phyloP scores from a whole-genome alignment of 164 flowering plant species.

The Umbilicus rupestris region DNA sequence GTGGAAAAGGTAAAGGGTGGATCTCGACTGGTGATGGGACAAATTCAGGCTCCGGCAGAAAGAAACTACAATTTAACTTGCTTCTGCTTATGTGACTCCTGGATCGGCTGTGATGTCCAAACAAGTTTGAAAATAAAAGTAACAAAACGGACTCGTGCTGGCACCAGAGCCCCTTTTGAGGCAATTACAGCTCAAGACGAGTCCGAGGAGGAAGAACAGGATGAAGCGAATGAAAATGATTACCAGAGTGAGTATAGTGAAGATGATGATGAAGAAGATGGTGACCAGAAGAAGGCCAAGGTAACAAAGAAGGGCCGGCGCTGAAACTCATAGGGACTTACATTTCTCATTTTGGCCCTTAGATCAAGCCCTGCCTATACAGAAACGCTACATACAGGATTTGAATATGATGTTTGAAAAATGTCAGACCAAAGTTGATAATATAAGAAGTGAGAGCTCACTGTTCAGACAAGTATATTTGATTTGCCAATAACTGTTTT shows the following conservation, averaged over 20 bases:
- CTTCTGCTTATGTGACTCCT: conserved; percentile 52
- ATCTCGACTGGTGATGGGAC: conserved; percentile 43
- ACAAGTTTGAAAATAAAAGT: conserved; percentile 38
- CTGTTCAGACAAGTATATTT: too few species aligned
- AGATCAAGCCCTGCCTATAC: too few species aligned
- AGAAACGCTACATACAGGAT: too few species aligned
- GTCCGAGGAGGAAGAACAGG: conserved; percentile 45
- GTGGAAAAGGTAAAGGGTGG: conserved; percentile 49
- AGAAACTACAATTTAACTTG: conserved; percentile 48
- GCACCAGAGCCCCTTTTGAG: conserved; percentile 30
- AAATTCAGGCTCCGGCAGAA: conserved; percentile 46
- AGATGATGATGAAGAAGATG: conserved; percentile 31
- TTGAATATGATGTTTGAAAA: too few species aligned
- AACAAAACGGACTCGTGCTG: conserved; percentile 43
- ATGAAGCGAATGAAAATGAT: conserved; percentile 27
- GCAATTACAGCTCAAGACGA: conserved; percentile 29
- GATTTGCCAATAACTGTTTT: too few species aligned
- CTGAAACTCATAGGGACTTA: too few species aligned
- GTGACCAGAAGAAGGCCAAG: conserved; percentile 19
- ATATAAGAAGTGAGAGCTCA: too few species aligned
- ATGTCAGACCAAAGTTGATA: too few species aligned
- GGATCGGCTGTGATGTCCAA: conserved; percentile 59
- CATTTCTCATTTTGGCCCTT: too few species aligned
- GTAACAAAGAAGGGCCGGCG: conserved; percentile 2
- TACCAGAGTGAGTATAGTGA: conserved; percentile 69